These are phyloP conservation scores for Pichia sp. DNA, from an alignment of 1,139 yeast species.

Conservation along the genomic window DNA sequence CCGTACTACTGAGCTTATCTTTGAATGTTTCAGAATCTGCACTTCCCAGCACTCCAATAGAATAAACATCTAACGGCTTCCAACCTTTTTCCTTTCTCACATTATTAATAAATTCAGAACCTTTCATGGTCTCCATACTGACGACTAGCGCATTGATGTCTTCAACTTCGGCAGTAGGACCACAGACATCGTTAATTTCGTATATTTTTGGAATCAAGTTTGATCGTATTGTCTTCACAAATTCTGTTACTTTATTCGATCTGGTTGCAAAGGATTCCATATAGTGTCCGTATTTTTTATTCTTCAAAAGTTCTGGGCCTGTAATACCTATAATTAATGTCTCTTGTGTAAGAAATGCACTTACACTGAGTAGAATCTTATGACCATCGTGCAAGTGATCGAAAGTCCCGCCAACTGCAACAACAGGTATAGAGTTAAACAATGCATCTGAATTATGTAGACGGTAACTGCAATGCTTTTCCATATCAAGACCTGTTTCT, in stretches of 20 bases:
- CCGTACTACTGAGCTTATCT: conserved; percentile 82
- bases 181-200: conserved; percentile 80
- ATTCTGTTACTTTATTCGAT: conserved; percentile 37
- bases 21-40: conserved; percentile 46
- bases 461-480: conserved; percentile 1
- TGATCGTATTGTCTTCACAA: conserved; percentile 43
- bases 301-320: conserved; percentile 63
- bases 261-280: conserved; percentile 56
- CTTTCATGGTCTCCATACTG: conserved; percentile 70
- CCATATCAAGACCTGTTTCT: too few relatives aligned
- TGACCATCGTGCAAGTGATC: conserved; percentile 98
- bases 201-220: conserved; percentile 35
- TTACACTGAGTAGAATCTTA: conserved; percentile 68
- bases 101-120: conserved; percentile 68
- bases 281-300: conserved; percentile 65
- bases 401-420: conserved; percentile 92
- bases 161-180: conserved; percentile 80
- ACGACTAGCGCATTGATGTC: conserved; percentile 76
- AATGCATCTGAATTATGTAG: conserved; percentile 3
- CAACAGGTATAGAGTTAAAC: conserved; percentile 10
- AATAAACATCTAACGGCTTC: conserved; percentile 44
- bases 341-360: conserved; percentile 52
- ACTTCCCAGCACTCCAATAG: conserved; percentile 68
- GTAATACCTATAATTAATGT: conserved; percentile 77
- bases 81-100: conserved; percentile 53